Conservation (phyloP, 768 basidiomycete species). For the Xerocomellus intermedius region DNA sequence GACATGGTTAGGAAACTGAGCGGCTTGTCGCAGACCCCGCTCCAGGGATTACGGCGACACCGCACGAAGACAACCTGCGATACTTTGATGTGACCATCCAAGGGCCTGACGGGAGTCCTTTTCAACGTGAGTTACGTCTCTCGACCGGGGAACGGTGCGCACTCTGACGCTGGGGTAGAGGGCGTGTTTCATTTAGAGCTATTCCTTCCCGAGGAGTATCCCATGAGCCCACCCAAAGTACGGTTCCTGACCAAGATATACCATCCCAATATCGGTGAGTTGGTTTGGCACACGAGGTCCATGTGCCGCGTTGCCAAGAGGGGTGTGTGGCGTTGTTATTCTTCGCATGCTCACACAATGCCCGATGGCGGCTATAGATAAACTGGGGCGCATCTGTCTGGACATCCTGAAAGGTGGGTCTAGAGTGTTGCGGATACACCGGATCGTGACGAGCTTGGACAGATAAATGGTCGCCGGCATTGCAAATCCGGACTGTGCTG, state of each 20-base stretch:
- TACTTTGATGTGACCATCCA: conserved; percentile 99
- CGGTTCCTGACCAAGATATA: conserved; percentile 98
- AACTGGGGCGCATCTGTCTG: conserved; percentile 96
- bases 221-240: conserved; percentile 99
- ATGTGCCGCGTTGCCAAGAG: not conserved
- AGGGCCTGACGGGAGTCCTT: conserved; percentile 93
- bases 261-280: conserved; percentile 97
- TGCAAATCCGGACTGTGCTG: conserved; percentile 97
- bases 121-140: conserved; percentile 58
- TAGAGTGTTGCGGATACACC: not conserved
- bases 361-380: conserved; percentile 56
- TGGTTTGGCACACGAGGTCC: not conserved
- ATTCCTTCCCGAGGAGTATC: conserved; percentile 98
- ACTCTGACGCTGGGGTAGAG: conserved; percentile 45
- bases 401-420: conserved; percentile 92
- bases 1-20: conserved; percentile 80
- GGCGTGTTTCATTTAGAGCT: conserved; percentile 95
- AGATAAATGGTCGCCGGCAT: conserved; percentile 99
- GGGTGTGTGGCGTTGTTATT: conserved; percentile 14
- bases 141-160: not conserved
- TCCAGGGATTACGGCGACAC: conserved; percentile 92
- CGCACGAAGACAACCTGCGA: conserved; percentile 95
- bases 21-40: conserved; percentile 94
- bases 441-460: not conserved
- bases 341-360: conserved; percentile 23